phyloP scores from a whole-genome alignment of 768 basidiomycete genomes.

The Dentipellis fragilis region DNA sequence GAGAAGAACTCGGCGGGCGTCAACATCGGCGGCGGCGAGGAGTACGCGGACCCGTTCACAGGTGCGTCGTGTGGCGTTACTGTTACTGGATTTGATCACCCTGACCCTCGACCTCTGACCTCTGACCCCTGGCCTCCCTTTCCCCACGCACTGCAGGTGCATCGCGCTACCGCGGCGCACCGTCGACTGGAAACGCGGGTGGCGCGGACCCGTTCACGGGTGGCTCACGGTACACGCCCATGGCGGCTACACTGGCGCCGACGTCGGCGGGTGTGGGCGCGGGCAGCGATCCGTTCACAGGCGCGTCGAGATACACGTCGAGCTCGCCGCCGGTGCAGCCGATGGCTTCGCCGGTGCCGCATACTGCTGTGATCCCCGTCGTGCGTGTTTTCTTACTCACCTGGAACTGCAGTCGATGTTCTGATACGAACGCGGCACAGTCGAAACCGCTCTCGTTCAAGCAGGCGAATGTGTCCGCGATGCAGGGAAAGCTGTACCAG shows the following conservation, averaged over 20 bases:
- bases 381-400: constrained; percentile 4
- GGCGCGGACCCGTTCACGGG: constrained; percentile 68
- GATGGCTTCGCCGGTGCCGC: neutral
- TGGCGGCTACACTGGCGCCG: constrained; percentile 20
- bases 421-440: constrained; percentile 25
- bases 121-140: too few relatives aligned
- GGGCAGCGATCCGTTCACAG: constrained; percentile 15
- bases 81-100: too few relatives aligned
- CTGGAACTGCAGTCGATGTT: neutral
- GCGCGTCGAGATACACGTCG: constrained; percentile 10
- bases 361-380: constrained; percentile 8
- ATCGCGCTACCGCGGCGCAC: constrained; percentile 23
- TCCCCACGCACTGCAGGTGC: constrained; percentile 17
- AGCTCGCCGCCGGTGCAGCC: constrained; percentile 2
- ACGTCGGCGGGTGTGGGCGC: constrained; percentile 14
- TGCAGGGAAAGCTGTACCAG: constrained; percentile 70
- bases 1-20: constrained; percentile 83
- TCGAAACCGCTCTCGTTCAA: constrained; percentile 67
- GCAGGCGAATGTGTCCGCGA: constrained; percentile 70
- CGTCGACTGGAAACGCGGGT: constrained; percentile 20
- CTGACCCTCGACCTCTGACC: neutral
- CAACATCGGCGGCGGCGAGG: constrained; percentile 48
- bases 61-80: constrained; percentile 43
- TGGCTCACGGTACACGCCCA: constrained; percentile 42
- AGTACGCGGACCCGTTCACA: constrained; percentile 85